A percentile compares a stretch with the other conserved stretches of the same genome.
Conservation (phyloP, 2,329 filamentous ascomycete genomes). For the Alternaria sp. region DNA sequence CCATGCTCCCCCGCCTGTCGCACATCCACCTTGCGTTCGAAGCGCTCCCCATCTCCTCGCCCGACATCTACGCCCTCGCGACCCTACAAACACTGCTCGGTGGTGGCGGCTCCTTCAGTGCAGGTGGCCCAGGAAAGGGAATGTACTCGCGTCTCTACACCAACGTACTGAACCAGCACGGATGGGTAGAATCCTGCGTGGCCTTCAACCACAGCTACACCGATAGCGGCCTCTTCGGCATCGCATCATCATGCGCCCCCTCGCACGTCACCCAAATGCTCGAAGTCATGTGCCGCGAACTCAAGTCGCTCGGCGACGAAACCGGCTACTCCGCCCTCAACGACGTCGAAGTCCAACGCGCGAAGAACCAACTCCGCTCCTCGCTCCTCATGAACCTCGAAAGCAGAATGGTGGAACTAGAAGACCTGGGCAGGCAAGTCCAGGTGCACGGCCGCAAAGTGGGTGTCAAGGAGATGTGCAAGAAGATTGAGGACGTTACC, state of each 20-base stretch:
- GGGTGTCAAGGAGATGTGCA: conserved; percentile 91
- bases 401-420: conserved; percentile 94
- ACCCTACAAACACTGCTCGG: conserved; percentile 95
- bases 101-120: conserved; percentile 94
- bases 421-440: conserved; percentile 92
- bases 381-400: conserved; percentile 97
- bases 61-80: conserved; percentile 95
- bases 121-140: conserved; percentile 94
- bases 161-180: conserved; percentile 95
- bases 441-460: conserved; percentile 96
- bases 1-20: conserved; percentile 79
- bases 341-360: conserved; percentile 80
- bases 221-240: conserved; percentile 93
- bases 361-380: conserved; percentile 94
- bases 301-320: conserved; percentile 78
- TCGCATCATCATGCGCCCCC: conserved; percentile 84
- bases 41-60: conserved; percentile 85
- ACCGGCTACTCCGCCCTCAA: conserved; percentile 76
- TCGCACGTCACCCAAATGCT: conserved; percentile 82
- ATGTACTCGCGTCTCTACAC: conserved; percentile 99
- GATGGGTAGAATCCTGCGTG: conserved; percentile 95
- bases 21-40: conserved; percentile 97
- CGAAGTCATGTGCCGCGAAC: conserved; percentile 92
- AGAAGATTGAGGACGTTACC: conserved; percentile 80
- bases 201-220: conserved; percentile 98